Base-by-base conservation (phyloP, 805 yeast genomes). In the Sungouiozyma intestinalis region DNA sequence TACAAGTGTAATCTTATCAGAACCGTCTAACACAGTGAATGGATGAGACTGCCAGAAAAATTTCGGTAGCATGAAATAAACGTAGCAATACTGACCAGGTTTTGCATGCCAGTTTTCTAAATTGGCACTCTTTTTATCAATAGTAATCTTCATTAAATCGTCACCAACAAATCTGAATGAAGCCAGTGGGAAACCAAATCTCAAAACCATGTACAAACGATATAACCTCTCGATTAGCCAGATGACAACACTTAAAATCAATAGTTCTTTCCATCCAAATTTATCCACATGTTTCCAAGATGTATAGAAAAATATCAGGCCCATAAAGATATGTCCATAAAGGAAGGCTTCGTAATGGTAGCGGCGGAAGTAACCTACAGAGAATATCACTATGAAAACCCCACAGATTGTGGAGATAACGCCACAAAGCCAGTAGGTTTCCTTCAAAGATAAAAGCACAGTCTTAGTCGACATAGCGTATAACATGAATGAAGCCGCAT, bases 11-110 rank as follows among this genome's bases (percentile, higher is more conserved):
- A 72, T 53, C 44, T 63, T 61, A 42, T 62, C 60, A 32, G 63
- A 62, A 9, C 65, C 48, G 42, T 69, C 69, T 38, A 73, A 66
- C 11, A 72, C 58, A 4, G 81, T 74, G 53, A 76, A 74, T 6
- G 81, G 81, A 52, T 75, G 78, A 4, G 75, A 71, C 50, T 75
- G 77, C 73, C 75, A 75, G 60, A 74, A 74, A 38, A 68, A 58
- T 1, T 53, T 42, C 5, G 72, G 68, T 34, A 67, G 62, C 48
- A 74, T 49, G 53, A 76, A 73, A 57, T 71, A 64, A 19, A 75
- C 55, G 51, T 64, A 74, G 1, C 64, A 69, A 49, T 62, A 68
- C 35, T 67, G 67, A 21, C 75, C 72, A 3, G 78, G 74, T 45
- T 51, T 51, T 3, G 65, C 57, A 20, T 57, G 54, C 71, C 74